These are phyloP conservation scores for Phytophthora pisi DNA, from an alignment of 352 stramenopile genomes.

Conservation along the genomic window DNA sequence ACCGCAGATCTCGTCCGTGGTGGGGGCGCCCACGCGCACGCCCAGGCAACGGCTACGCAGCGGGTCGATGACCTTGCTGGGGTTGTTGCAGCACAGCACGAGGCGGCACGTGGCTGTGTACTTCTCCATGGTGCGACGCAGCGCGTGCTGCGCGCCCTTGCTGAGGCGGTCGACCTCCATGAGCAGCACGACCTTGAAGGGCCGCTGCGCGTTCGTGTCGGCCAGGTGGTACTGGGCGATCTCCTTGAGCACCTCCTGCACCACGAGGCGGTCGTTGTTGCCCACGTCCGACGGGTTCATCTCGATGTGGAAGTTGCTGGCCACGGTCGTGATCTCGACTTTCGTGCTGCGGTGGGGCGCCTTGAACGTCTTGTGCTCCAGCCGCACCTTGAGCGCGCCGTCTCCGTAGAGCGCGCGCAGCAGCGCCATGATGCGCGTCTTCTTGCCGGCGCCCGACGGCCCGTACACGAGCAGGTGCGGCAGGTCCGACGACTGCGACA, in stretches of 20 bases:
- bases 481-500: constrained; percentile 85
- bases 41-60: constrained; percentile 95
- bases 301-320: constrained; percentile 99
- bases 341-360: constrained; percentile 83
- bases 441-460: constrained; percentile 97
- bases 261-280: constrained; percentile 96
- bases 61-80: constrained; percentile 98
- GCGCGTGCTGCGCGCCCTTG: constrained; percentile 96
- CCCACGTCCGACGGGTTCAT: constrained; percentile 98
- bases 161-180: constrained; percentile 98
- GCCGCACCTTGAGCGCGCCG: constrained; percentile 90
- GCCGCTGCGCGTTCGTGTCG: constrained; percentile 72
- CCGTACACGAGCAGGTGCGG: constrained; percentile 99
- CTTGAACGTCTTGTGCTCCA: constrained; percentile 95
- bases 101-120: constrained; percentile 95
- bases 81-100: constrained; percentile 97
- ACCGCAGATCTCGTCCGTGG: constrained; percentile 87
- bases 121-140: constrained; percentile 98
- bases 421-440: constrained; percentile 97
- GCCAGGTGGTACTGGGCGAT: constrained; percentile 94
- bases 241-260: constrained; percentile 99
- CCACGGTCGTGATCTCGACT: constrained; percentile 98
- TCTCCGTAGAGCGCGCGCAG: constrained; percentile 96
- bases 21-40: constrained; percentile 94
- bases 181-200: constrained; percentile 95